A percentile compares a stretch with the other conserved stretches of the same genome.
These are phyloP conservation scores for Madurella fahalii DNA, from an alignment of 2,329 filamentous ascomycete species.

Conservation along the genomic window DNA sequence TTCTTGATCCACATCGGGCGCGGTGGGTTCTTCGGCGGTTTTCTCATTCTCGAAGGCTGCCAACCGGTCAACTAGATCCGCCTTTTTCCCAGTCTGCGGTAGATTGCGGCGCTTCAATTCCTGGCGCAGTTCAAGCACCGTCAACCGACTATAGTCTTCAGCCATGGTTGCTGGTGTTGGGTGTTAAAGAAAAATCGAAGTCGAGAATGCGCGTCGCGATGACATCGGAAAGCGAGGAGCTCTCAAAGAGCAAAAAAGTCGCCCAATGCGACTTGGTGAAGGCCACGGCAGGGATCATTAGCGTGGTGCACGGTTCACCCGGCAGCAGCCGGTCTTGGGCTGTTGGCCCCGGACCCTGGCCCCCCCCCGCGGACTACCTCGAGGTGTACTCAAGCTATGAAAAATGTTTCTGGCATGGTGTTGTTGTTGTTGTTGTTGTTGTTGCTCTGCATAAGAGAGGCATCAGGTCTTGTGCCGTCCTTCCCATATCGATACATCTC, in stretches of 20 bases:
- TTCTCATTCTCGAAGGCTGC: conserved; percentile 37
- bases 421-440: too few species aligned
- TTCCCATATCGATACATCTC: too few species aligned
- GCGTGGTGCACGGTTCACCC: conserved; percentile 10
- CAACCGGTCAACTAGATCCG: conserved; percentile 66
- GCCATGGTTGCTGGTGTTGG: conserved; percentile 35
- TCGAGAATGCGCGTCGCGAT: not conserved
- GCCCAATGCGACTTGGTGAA: conserved; percentile 13
- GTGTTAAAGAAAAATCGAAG: not conserved
- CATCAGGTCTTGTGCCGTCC: too few species aligned
- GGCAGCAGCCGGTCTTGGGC: not conserved
- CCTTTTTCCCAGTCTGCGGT: conserved; percentile 64
- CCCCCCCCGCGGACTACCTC: not conserved
- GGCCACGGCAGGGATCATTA: conserved; percentile 2
- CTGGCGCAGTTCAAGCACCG: conserved; percentile 70
- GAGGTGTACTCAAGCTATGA: too few species aligned
- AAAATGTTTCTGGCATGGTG: too few species aligned
- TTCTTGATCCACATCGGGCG: conserved; percentile 5
- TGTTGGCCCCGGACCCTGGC: not conserved
- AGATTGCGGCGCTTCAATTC: conserved; percentile 72
- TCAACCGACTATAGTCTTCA: conserved; percentile 55
- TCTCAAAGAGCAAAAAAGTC: conserved; percentile 13
- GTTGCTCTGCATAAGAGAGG: too few species aligned
- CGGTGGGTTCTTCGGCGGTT: conserved; percentile 3
- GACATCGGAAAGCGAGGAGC: not conserved